Evolutionary conservation across 139 green algal species (phyloP).

Genomic region (Auxenochlorella protothecoides): DNA sequence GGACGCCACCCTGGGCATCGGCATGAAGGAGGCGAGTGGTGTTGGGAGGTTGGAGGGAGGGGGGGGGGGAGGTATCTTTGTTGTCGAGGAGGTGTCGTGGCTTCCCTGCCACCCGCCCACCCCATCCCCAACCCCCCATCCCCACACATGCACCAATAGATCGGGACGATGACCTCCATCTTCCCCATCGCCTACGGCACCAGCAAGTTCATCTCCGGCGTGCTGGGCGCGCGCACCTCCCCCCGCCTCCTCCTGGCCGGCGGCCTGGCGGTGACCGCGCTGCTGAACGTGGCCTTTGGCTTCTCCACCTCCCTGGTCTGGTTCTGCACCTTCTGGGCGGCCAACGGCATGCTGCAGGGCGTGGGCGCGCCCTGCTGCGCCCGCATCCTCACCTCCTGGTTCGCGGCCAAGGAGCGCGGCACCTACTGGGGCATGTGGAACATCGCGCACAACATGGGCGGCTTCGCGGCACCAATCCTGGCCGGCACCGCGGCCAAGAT

Average conservation of each 20-base stretch:
- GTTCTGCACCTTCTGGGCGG: slow-evolving; percentile 78
- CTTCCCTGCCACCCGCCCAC: not conserved
- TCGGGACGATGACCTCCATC: slow-evolving; percentile 87
- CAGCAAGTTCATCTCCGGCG: slow-evolving; percentile 85
- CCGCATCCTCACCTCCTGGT: slow-evolving; percentile 94
- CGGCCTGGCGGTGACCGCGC: slow-evolving; percentile 75
- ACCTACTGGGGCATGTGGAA: slow-evolving; percentile 94
- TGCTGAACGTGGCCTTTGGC: slow-evolving; percentile 85
- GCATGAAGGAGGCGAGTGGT: slow-evolving; percentile 51
- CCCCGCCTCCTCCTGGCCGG: slow-evolving; percentile 70
- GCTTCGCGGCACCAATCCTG: slow-evolving; percentile 83
- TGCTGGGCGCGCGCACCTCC: slow-evolving; percentile 73
- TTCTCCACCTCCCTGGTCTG: slow-evolving; percentile 64
- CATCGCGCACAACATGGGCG: slow-evolving; percentile 91
- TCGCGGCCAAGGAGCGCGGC: slow-evolving; percentile 56
- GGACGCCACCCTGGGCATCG: slow-evolving; percentile 60
- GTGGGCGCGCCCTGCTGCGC: slow-evolving; percentile 88
- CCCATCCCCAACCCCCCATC: not conserved
- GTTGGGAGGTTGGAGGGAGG: not conserved
- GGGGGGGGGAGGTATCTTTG: too few species aligned
- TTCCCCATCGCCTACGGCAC: slow-evolving; percentile 81
- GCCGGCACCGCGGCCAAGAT: slow-evolving; percentile 72
- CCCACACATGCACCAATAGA: slow-evolving; percentile 14
- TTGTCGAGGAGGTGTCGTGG: not conserved
- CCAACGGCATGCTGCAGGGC: slow-evolving; percentile 88